Base-by-base conservation (phyloP, 2,329 filamentous ascomycete genomes). In the Drechslera avenae region DNA sequence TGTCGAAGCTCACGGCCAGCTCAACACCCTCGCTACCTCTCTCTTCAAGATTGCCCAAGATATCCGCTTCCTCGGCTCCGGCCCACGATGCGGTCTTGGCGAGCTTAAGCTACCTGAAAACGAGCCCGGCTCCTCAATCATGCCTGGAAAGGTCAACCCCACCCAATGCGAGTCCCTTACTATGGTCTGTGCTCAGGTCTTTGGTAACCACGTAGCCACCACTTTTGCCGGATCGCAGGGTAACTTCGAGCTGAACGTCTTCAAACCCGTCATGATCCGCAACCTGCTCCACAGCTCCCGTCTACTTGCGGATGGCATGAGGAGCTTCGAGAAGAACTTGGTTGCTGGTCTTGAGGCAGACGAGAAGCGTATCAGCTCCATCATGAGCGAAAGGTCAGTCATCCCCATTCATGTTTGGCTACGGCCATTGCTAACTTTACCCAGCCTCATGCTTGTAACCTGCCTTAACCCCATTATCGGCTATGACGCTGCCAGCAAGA, bases 131-230 rank as follows among this genome's bases (percentile, higher is more conserved):
- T 94, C 89, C 71, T 95, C 90, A 66, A 97, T 99, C 81, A 99
- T 99, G 94, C 94, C 94, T 36, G 94, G 94, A 71, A 99, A 99
- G 82, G 94, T 99, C 74, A 99, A 99, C 82, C 94, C 94, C 26
- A 99, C 94, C 26, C 94, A 99, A 79, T 96, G 91, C 78, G 94
- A 99, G 82, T 90, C 91, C 56, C 80, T 99, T 75, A 97, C 94
- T 66, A 99, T 99, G 94, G 82, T 97, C 54, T 97, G 93, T 80
- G 86, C 90, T 16, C 94, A 99, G 78, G 93, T 99, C 56, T 96
- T 97, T 84, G 94, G 94, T 71, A 99, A 99, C 83, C 87, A 97
- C 73, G 88, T 91, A 46, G 91, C 94, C 31, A 87, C 90, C 54
- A 97, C 93, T 23, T 91, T 97, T 67, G 91, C 91, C 57, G 94